phyloP scores from a whole-genome alignment of 2,329 filamentous ascomycete genomes.

The Epichloe hybrida region DNA sequence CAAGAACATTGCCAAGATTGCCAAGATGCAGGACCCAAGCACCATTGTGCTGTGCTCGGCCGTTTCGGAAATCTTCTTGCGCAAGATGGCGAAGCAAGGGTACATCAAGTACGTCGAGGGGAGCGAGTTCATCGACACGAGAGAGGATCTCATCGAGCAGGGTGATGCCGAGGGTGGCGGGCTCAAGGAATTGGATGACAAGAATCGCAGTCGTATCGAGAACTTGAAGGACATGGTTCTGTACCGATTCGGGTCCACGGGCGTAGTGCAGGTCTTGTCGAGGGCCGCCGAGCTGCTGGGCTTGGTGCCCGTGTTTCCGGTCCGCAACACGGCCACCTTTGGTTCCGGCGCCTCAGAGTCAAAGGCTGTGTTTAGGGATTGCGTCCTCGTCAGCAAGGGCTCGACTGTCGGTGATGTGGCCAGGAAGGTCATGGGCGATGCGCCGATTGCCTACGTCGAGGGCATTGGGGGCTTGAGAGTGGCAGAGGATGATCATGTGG shows the following conservation, averaged over 20 bases:
- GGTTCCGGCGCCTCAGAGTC: slow-evolving; percentile 52
- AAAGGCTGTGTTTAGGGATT: slow-evolving; percentile 75
- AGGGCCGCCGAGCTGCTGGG: slow-evolving; percentile 79
- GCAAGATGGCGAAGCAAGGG: slow-evolving; percentile 82
- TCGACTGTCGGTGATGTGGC: slow-evolving; percentile 84
- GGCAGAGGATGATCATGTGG: slow-evolving; percentile 75
- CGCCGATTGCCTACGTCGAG: slow-evolving; percentile 86
- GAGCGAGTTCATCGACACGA: slow-evolving; percentile 82
- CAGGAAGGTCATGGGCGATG: slow-evolving; percentile 92
- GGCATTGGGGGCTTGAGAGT: slow-evolving; percentile 76
- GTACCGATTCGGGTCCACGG: slow-evolving; percentile 89
- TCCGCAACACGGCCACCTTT: slow-evolving; percentile 74
- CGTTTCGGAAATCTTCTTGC: slow-evolving; percentile 87
- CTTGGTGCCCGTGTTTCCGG: slow-evolving; percentile 84
- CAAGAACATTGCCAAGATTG: slow-evolving; percentile 93
- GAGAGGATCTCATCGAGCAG: slow-evolving; percentile 79
- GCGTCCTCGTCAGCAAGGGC: slow-evolving; percentile 81
- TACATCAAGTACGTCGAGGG: slow-evolving; percentile 85
- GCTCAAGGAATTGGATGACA: slow-evolving; percentile 89
- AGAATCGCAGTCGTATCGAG: slow-evolving; percentile 76
- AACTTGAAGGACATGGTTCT: slow-evolving; percentile 97
- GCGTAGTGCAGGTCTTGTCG: slow-evolving; percentile 83
- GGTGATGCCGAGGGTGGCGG: slow-evolving; percentile 78
- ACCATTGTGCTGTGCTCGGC: slow-evolving; percentile 84
- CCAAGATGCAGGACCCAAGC: slow-evolving; percentile 73